Evolutionary conservation across 2,329 filamentous ascomycete species (phyloP).

Genomic region (Zasmidium citrigriseum): DNA sequence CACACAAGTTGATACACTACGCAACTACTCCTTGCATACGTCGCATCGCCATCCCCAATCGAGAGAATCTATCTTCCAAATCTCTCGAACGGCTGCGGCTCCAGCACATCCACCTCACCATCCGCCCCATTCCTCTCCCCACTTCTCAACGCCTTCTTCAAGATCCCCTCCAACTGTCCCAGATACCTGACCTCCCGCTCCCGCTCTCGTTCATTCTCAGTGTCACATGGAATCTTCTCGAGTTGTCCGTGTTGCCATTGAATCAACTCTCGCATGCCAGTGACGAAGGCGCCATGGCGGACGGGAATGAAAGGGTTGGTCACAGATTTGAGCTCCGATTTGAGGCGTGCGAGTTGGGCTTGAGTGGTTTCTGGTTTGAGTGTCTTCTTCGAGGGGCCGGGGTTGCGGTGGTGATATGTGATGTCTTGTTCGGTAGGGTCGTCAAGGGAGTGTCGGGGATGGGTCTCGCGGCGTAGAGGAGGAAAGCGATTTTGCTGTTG

Average conservation of each 20-base stretch:
- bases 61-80: no score
- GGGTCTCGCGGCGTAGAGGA: neutral
- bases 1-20: no score
- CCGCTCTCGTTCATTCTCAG: neutral
- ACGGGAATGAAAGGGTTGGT: neutral
- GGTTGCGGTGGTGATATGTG: neutral
- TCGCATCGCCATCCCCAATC: no score
- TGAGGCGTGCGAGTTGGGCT: neutral
- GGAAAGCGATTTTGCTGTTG: neutral
- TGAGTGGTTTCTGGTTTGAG: neutral
- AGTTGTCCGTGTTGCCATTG: neutral
- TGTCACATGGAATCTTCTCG: neutral
- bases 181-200: neutral
- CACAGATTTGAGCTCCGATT: neutral
- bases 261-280: neutral
- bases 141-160: neutral
- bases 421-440: neutral
- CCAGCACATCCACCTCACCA: no score
- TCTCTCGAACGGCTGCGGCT: no score
- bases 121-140: no score
- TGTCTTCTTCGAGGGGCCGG: neutral
- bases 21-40: no score
- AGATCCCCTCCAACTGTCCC: neutral
- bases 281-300: neutral
- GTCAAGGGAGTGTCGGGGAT: neutral